Conservation (phyloP, 768 basidiomycete species). For the Myochromella boudieri region DNA sequence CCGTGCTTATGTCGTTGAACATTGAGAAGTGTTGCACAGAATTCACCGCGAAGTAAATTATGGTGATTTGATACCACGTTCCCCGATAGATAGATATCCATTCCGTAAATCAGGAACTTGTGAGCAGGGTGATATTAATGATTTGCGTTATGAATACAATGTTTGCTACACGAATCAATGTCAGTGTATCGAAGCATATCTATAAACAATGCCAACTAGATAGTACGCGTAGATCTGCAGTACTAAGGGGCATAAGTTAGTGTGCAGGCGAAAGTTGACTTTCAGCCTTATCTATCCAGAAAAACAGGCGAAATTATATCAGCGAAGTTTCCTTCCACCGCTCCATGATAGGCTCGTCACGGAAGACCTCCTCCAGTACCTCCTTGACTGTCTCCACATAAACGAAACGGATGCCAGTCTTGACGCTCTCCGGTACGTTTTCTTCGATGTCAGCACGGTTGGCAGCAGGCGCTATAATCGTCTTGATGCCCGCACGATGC, state of each 20-base stretch:
- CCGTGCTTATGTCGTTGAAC: too few species aligned
- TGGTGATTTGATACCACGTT: too few species aligned
- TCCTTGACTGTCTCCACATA: conserved; percentile 94
- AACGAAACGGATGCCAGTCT: conserved; percentile 91
- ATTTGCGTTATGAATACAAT: conserved; percentile 17
- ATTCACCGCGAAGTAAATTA: too few species aligned
- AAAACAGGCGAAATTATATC: conserved; percentile 10
- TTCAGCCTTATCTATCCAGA: not conserved
- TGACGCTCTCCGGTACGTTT: conserved; percentile 95
- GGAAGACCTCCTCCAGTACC: conserved; percentile 87
- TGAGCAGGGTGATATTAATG: conserved; percentile 15
- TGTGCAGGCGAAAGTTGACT: not conserved
- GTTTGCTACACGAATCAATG: conserved; percentile 15
- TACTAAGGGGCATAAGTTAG: not conserved
- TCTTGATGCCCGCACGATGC: conserved; percentile 95
- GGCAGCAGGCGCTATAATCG: conserved; percentile 81
- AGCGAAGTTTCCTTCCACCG: conserved; percentile 63
- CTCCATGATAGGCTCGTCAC: conserved; percentile 52
- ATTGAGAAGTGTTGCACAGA: too few species aligned
- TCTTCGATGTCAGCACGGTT: conserved; percentile 95
- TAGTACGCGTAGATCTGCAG: conserved; percentile 5
- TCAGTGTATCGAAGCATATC: conserved; percentile 12
- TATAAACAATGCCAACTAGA: conserved; percentile 7
- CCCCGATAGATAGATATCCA: too few species aligned
- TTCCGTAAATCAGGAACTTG: too few species aligned